phyloP scores from a whole-genome alignment of 352 stramenopile genomes.

The Phytophthora podocarpi region DNA sequence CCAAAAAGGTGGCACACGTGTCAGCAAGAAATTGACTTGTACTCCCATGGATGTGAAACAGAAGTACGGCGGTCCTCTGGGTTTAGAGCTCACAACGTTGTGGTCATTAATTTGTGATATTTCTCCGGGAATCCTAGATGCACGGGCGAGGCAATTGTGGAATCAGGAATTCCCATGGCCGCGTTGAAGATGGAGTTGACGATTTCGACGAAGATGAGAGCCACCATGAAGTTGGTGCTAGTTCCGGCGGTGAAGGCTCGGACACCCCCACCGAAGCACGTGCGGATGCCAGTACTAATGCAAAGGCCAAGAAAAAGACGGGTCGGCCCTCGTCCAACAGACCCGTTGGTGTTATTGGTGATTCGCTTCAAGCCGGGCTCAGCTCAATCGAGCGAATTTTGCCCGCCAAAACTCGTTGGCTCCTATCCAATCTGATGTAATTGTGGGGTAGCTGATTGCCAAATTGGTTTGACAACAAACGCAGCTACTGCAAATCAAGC shows the following conservation, averaged over 20 bases:
- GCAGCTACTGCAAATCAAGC: constrained; percentile 4
- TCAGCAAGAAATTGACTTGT: not conserved
- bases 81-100: not conserved
- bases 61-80: not conserved
- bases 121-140: constrained; percentile 1
- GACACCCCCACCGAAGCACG: not conserved
- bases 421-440: not conserved
- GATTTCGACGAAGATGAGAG: not conserved
- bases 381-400: constrained; percentile 6
- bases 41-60: constrained; percentile 4
- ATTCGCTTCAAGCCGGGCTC: constrained; percentile 2
- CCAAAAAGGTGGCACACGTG: no score
- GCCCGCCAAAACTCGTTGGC: not conserved
- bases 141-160: constrained; percentile 13
- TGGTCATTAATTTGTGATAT: constrained; percentile 12
- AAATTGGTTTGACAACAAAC: not conserved
- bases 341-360: constrained; percentile 1
- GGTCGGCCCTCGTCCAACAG: not conserved
- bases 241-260: not conserved
- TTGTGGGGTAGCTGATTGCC: not conserved
- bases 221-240: no score
- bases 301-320: not conserved
- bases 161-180: not conserved
- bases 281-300: not conserved
- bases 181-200: not conserved